Evolutionary conservation across 495 filamentous ascomycete genomes (phyloP).

Genomic region (Astrocystis sublimbata): DNA sequence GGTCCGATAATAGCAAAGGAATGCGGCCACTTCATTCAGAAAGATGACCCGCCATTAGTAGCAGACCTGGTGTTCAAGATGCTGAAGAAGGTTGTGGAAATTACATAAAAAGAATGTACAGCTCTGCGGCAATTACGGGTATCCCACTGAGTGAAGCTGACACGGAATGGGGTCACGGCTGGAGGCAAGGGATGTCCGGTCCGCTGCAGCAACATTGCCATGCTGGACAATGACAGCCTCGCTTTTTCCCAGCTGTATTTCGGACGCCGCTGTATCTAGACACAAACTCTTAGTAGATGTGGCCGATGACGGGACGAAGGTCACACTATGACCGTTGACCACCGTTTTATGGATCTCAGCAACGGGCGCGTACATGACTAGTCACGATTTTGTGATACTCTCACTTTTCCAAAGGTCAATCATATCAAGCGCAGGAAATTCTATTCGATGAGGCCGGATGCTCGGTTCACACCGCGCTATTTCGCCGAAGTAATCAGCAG

Average conservation of each 20-base stretch:
- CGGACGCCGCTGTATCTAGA: neutral
- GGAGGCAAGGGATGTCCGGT: neutral
- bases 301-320: neutral
- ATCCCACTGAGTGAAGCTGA: neutral
- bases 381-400: neutral
- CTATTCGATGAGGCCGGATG: neutral
- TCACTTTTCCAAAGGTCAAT: neutral
- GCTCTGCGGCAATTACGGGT: neutral
- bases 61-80: constrained; percentile 47
- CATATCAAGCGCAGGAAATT: neutral
- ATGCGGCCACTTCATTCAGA: constrained; percentile 65
- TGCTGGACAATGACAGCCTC: neutral
- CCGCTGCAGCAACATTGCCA: neutral
- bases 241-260: neutral
- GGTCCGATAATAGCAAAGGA: constrained; percentile 54
- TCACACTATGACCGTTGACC: neutral
- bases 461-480: neutral
- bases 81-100: constrained; percentile 22
- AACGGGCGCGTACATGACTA: neutral
- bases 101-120: neutral
- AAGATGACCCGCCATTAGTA: constrained; percentile 60
- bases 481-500: too few species aligned
- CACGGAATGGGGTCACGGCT: neutral
- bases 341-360: neutral
- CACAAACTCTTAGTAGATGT: neutral